A percentile compares a stretch with the other conserved stretches of the same genome.
These are phyloP conservation scores for Aspergillus nidulans DNA, from an alignment of 495 filamentous ascomycete genomes.

Conservation along the genomic window DNA sequence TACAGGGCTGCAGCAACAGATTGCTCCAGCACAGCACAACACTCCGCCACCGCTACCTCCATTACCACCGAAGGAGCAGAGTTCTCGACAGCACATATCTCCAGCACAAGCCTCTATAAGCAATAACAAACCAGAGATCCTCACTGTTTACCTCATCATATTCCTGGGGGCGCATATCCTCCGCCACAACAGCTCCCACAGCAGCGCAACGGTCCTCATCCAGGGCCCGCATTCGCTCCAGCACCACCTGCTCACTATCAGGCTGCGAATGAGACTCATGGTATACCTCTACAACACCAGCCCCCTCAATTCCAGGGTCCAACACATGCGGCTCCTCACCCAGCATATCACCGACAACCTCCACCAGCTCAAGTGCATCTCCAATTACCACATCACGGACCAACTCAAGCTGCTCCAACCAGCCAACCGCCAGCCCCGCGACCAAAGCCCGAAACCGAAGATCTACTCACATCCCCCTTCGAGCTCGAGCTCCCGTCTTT, in stretches of 20 bases:
- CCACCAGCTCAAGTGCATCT: slow-evolving; percentile 11
- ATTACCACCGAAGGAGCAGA: slow-evolving; percentile 37
- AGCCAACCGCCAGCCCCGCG: slow-evolving; percentile 25
- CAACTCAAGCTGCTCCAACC: slow-evolving; percentile 10
- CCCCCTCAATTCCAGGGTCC: slow-evolving; percentile 13
- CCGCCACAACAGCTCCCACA: slow-evolving; percentile 6
- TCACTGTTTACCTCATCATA: slow-evolving; percentile 16
- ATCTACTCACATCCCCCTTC: slow-evolving; percentile 69
- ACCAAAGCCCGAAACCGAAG: slow-evolving; percentile 51
- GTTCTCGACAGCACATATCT: slow-evolving; percentile 15
- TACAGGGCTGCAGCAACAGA: slow-evolving; percentile 14
- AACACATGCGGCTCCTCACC: slow-evolving; percentile 5
- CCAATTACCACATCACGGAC: not conserved
- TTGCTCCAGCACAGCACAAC: slow-evolving; percentile 24
- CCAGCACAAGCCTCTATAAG: not conserved
- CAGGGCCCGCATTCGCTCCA: slow-evolving; percentile 13
- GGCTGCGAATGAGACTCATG: slow-evolving; percentile 9
- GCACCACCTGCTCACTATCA: slow-evolving; percentile 16
- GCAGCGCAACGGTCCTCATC: slow-evolving; percentile 12
- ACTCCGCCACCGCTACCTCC: slow-evolving; percentile 37
- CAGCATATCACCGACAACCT: slow-evolving; percentile 12
- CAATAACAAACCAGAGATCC: slow-evolving; percentile 10
- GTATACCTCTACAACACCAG: slow-evolving; percentile 17
- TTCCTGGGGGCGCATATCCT: not conserved
- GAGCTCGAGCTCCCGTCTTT: slow-evolving; percentile 59